Evolutionary conservation across 1,284 basidiomycete genomes (phyloP), one percentile per base, ranked within the genome.

Genomic region (Ustilago hordei): DNA sequence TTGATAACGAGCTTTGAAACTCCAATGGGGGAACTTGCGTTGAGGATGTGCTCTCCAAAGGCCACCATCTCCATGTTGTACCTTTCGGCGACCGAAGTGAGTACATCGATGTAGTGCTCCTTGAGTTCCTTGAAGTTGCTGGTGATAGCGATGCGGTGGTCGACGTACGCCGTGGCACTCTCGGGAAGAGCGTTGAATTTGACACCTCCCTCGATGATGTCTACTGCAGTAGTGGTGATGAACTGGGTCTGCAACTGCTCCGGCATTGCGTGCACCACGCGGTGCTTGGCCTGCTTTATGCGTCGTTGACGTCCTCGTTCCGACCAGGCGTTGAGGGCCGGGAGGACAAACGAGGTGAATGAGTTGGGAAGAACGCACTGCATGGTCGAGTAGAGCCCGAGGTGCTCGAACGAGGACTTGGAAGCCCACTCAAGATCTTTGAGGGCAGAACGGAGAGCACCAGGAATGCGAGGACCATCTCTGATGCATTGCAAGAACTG

Each of bases 221-320:
- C 91, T 47, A 91, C 88, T 3, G 92, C 92, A 79, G 92, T 91
- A 0, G 91, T 92, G 4, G 91, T 93, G 43, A 89, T 87, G n/a
- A 91, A 86, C 35, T 90, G 79, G 62, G 88, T 88, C 60, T 87
- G 87, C 58, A 87, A 81, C 7, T 19, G 12, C 8, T 57, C 32
- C 4, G 64, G 65, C 63, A 67, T 64, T 7, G 59, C 41, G 60
- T 75, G 60, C 2, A 60, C 63, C 11, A 65, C 68, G 3, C 65
- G 61, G 54, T 68, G 55, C 17, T 58, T 64, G 32, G 62, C 68
- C 39, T 56, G 54, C 17, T 36, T 47, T 52, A 72, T 71, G 19
- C 74, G 64, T 19, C 74, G 68, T 28, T 68, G 58, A 43, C 69
- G 65, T 17, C 74, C 69, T 2, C 74, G 69, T 9, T 69, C 65